Base-by-base conservation (phyloP, 2,329 filamentous ascomycete genomes). In the Rhynchosporium secalis region DNA sequence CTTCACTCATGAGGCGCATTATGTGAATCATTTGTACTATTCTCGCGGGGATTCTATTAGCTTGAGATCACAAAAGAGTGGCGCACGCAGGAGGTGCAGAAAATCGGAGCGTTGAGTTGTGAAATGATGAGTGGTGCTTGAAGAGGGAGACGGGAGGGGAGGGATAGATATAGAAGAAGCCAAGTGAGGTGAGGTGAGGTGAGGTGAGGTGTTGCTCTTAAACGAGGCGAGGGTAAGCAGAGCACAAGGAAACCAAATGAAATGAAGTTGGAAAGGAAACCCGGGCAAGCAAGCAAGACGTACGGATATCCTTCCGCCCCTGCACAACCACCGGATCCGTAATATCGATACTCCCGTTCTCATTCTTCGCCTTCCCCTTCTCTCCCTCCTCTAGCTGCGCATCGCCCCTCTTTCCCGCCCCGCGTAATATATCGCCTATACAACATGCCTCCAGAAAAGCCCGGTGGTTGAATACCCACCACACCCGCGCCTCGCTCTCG, bases 381-480 rank as follows among this genome's bases (percentile, higher is more conserved):
- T 76, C 78, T 3, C 75, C 71, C 26, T 79, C 78, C 72, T 86
- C 33, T 36, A 2, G 20, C 41, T 74, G 75, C 2, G 78, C 80
- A 0, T 76, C 76, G 9, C 77, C 76, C 64, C 83, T 79, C 45
- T 76, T 77, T 3, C 75, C 71, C 26, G 79, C 78, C 72, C 86
- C 83, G 46, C 80, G 77, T 62, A 88, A 73, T 29, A 87, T 80
- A 65, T 81, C 82, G 28, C 84, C 84, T 54, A 89, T 90, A 75
- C 85, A 90, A 71, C 87, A 74, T 1, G 61, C 62, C 77, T 93
- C 90, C 58, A 93, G 80, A 71, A 93, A 93, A 0, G 90, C 90
- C 1, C 90, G 80, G 72, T 93, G 90, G 73, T 92, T 90, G 68
- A 92, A 91, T 0, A 91, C 89, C 90, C 90, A 94, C 90, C 90